Conservation (phyloP, 2,329 filamentous ascomycete genomes). For the Claviceps quebecensis region DNA sequence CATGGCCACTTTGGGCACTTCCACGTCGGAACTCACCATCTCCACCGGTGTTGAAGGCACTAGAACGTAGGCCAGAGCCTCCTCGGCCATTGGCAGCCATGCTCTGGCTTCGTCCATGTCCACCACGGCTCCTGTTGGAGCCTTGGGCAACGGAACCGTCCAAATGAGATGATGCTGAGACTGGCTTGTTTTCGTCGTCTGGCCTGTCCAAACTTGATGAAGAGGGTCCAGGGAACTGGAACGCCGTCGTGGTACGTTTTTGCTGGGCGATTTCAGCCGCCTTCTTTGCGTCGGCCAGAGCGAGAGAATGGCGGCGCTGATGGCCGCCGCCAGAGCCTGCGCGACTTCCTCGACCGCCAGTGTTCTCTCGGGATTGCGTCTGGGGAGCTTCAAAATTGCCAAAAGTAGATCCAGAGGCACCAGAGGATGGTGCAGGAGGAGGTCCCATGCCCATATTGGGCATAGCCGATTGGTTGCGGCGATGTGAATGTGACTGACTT, state of each 20-base stretch:
- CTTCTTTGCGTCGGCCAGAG: conserved; percentile 91
- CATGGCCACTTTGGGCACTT: conserved; percentile 75
- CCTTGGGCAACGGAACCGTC: conserved; percentile 25
- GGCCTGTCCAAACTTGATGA: conserved; percentile 49
- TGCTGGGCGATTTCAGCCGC: conserved; percentile 93
- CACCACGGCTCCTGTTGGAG: conserved; percentile 39
- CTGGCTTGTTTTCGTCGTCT: conserved; percentile 30
- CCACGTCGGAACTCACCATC: conserved; percentile 56
- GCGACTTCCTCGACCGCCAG: conserved; percentile 52
- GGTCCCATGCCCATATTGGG: conserved; percentile 84
- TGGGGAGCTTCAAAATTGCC: conserved; percentile 58
- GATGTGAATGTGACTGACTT: conserved; percentile 71
- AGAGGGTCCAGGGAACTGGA: conserved; percentile 79
- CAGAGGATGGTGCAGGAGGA: conserved; percentile 82
- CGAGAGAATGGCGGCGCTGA: conserved; percentile 85
- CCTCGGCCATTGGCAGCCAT: conserved; percentile 67
- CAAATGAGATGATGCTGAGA: conserved; percentile 15
- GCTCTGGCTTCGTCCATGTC: conserved; percentile 72
- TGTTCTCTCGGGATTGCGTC: conserved; percentile 21
- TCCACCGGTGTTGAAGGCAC: conserved; percentile 36
- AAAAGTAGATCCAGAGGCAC: conserved; percentile 65
- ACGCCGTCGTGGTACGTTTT: conserved; percentile 84
- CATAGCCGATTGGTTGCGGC: conserved; percentile 93
- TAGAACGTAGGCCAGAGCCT: conserved; percentile 53
- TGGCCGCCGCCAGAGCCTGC: conserved; percentile 59